These are phyloP conservation scores for Canavalia ensiformis DNA, from an alignment of 306 rosid genomes.

Conservation along the genomic window DNA sequence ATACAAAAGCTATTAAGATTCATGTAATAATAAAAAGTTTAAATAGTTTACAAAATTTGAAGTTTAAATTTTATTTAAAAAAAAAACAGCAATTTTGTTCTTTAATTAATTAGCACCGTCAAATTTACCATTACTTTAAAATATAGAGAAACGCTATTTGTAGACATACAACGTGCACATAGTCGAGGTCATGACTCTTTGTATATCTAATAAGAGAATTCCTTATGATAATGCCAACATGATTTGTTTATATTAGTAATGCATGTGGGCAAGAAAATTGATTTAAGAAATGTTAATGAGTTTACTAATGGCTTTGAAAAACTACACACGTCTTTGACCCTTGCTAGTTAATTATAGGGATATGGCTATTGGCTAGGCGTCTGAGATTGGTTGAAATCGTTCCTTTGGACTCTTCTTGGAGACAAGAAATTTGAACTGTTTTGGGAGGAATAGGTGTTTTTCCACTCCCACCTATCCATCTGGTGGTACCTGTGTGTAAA, in stretches of 20 bases:
- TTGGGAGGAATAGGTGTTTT: conserved; percentile 40
- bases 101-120: conserved; percentile 28
- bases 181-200: neutral
- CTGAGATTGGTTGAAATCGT: neutral
- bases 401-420: neutral
- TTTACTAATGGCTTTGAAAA: conserved; percentile 32
- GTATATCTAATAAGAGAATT: neutral
- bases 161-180: neutral
- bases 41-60: too few relatives aligned
- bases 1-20: too few relatives aligned
- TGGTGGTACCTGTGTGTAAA: neutral
- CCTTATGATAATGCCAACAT: conserved; percentile 8
- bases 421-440: conserved; percentile 1
- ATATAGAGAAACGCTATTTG: neutral
- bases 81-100: neutral
- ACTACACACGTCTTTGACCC: conserved; percentile 37
- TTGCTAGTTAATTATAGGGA: conserved; percentile 13
- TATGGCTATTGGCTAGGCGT: neutral
- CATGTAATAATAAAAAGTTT: too few relatives aligned
- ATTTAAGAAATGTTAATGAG: conserved; percentile 14
- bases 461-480: conserved; percentile 33
- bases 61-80: too few relatives aligned
- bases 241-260: neutral
- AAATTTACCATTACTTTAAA: conserved; percentile 5
- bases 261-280: conserved; percentile 29